A percentile compares a stretch with the other conserved stretches of the same genome.
These are phyloP conservation scores for Leishmania lainsoni DNA, from an alignment of 208 protist genomes.

Conservation along the genomic window DNA sequence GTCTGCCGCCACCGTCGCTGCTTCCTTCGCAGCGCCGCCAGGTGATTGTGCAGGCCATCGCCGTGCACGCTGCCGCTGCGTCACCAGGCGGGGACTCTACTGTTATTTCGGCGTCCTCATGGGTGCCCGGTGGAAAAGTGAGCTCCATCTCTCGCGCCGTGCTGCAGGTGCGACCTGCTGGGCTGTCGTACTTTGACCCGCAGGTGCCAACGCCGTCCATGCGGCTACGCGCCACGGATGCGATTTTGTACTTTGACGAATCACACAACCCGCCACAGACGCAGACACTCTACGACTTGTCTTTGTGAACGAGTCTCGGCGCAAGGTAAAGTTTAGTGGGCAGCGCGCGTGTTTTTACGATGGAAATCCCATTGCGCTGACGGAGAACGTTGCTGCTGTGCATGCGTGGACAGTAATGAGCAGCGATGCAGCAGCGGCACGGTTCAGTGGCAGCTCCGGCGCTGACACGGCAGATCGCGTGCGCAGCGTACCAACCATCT, in stretches of 20 bases:
- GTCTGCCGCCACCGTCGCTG: conserved; percentile 39
- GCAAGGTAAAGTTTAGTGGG: conserved; percentile 65
- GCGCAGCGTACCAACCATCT: conserved; percentile 70
- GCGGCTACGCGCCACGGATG: conserved; percentile 47
- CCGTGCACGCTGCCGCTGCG: conserved; percentile 27
- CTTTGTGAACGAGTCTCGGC: conserved; percentile 53
- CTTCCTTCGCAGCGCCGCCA: conserved; percentile 24
- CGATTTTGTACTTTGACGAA: conserved; percentile 84
- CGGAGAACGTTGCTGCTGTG: conserved; percentile 65
- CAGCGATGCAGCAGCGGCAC: conserved; percentile 7
- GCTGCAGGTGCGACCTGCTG: conserved; percentile 54
- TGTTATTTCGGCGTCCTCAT: background rate
- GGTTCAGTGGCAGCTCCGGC: background rate
- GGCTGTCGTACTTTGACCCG: conserved; percentile 69
- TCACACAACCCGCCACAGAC: conserved; percentile 52
- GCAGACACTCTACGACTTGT: conserved; percentile 69
- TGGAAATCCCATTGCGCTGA: conserved; percentile 51
- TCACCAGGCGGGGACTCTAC: background rate
- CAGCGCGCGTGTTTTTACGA: conserved; percentile 45
- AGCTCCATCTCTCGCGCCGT: conserved; percentile 53
- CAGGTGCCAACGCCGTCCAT: conserved; percentile 57
- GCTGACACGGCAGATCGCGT: conserved; percentile 19
- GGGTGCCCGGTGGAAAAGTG: conserved; percentile 1
- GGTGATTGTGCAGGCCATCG: conserved; percentile 56
- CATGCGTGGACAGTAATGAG: conserved; percentile 74